Evolutionary conservation across 176 grass and related monocot genomes (phyloP), one percentile per base, ranked within the genome.

Genomic region (Aegilops tauschii): DNA sequence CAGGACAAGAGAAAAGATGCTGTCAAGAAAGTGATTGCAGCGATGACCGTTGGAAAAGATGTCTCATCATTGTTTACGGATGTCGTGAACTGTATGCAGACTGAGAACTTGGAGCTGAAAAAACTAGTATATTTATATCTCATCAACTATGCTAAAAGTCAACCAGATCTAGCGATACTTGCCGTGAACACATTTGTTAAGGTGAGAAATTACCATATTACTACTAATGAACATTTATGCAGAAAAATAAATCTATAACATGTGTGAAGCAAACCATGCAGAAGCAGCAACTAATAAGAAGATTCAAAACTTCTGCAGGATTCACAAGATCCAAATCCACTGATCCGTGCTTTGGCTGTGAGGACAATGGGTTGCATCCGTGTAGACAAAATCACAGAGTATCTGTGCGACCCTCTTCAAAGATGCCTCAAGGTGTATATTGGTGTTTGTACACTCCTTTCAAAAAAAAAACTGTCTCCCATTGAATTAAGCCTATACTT

Each of bases 321-420:
- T 77, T 99, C 97, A 8, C 97, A 99, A 96, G 97, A 99, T 85
- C 89, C 97, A 78, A 99, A 99, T 87, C 97, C 97, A 20, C 81
- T 99, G 78, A 99, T 99, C 90, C 92, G 97, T 83, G 97, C 97
- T 83, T 92, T 99, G 81, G 97, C 97, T 77, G 97, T 99, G 82
- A 94, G 97, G 87, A 99, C 97, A 87, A 99, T 99, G 97, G 97
- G 97, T 37, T 99, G 97, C 83, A 99, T 99, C 75, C 94, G 97
- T 73, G 94, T 99, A 67, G 97, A 99, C 68, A 99, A 99, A 92
- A 99, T 99, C 66, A 99, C 97, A 61, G 97, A 99, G 82, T 99
- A 99, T 88, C 89, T 99, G 5, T 99, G 97, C 49, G 97, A 99
- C 89, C 97, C 97, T 70, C 94, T 99, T 88, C 97, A 96, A 85